phyloP scores from a whole-genome alignment of 306 rosid genomes.

The Erythrophleum fordii region DNA sequence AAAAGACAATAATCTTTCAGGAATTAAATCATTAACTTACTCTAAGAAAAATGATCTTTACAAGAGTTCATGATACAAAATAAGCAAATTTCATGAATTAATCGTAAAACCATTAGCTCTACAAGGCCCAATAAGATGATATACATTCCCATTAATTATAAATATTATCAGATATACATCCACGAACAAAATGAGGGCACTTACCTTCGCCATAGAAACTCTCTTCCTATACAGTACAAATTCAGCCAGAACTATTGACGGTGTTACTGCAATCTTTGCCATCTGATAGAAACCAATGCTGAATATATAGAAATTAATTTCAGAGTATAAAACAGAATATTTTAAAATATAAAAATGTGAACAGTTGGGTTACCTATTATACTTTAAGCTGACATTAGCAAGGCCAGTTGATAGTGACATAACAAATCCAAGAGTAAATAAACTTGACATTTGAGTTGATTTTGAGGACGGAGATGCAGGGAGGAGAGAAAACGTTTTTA shows the following conservation, averaged over 20 bases:
- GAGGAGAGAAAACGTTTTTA: slow-evolving; percentile 66
- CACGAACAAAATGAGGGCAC: slow-evolving; percentile 30
- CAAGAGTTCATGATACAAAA: slow-evolving; percentile 9
- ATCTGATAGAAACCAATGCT: slow-evolving; percentile 95
- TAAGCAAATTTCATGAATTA: slow-evolving; percentile 4
- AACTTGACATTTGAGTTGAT: slow-evolving; percentile 57
- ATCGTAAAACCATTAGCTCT: neutral
- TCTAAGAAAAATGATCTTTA: neutral
- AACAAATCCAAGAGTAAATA: slow-evolving; percentile 79
- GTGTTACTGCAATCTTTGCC: slow-evolving; percentile 90
- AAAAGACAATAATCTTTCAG: no score
- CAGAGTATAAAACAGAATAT: slow-evolving; percentile 23
- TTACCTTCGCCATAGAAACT: slow-evolving; percentile 73
- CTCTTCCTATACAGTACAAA: slow-evolving; percentile 63
- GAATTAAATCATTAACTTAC: neutral
- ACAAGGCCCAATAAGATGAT: neutral
- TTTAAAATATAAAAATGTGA: slow-evolving; percentile 14
- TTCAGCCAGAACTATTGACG: slow-evolving; percentile 82
- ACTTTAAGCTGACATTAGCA: slow-evolving; percentile 90
- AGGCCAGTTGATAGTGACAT: slow-evolving; percentile 90
- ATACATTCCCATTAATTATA: neutral
- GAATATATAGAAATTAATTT: slow-evolving; percentile 50
- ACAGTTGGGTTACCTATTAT: slow-evolving; percentile 65
- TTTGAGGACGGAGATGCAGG: slow-evolving; percentile 78
- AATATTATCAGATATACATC: neutral